Percentiles rank a stretch among this genome's conserved stretches.
These are phyloP conservation scores for Aspergillus sp. DNA, from an alignment of 2,329 filamentous ascomycete species.

Conservation along the genomic window DNA sequence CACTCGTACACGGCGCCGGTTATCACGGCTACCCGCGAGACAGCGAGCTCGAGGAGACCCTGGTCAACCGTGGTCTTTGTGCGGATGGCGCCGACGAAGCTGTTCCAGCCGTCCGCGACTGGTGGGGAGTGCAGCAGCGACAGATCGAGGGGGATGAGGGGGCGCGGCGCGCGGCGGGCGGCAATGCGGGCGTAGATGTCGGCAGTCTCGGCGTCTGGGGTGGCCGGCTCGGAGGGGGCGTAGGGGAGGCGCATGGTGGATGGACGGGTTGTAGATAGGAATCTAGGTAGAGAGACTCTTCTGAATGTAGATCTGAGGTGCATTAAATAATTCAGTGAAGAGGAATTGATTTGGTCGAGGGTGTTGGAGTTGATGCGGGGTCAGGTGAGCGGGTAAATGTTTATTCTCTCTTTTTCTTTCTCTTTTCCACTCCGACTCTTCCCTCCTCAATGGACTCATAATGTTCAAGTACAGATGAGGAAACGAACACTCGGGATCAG, in stretches of 20 bases:
- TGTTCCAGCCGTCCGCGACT: constrained; percentile 70
- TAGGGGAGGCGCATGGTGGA: constrained; percentile 38
- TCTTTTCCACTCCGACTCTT: no score
- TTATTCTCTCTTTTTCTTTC: not conserved
- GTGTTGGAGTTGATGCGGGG: not conserved
- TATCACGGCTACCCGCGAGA: constrained; percentile 75
- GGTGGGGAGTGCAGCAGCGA: constrained; percentile 72
- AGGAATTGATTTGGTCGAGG: not conserved
- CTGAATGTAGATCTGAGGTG: not conserved
- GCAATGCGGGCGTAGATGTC: constrained; percentile 63
- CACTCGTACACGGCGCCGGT: constrained; percentile 85
- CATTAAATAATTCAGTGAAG: not conserved
- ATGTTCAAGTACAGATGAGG: no score
- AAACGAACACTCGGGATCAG: no score
- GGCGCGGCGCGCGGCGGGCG: constrained; percentile 66
- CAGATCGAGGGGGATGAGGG: constrained; percentile 73
- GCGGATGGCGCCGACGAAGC: constrained; percentile 56
- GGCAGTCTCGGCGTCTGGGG: constrained; percentile 27
- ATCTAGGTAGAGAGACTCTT: not conserved
- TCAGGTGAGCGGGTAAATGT: constrained; percentile 13
- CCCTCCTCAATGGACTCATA: no score
- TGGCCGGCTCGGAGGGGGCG: constrained; percentile 27
- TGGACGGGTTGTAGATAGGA: not conserved
- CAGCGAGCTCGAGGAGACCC: constrained; percentile 69
- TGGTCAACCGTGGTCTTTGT: constrained; percentile 49